These are phyloP conservation scores for Daphne laureola DNA, from an alignment of 441 rosid species.

Conservation along the genomic window DNA sequence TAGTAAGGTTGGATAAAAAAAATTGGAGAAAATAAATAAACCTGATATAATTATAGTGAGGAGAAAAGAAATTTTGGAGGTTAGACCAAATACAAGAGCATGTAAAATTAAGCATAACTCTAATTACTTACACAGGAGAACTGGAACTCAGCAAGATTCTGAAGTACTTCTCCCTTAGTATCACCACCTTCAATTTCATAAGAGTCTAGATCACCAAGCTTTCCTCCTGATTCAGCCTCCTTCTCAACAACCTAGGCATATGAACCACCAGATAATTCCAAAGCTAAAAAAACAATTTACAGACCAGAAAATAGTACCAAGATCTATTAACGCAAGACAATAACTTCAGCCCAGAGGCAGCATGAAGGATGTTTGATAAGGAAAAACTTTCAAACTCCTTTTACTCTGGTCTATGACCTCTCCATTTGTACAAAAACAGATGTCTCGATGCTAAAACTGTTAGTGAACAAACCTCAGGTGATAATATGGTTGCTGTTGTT, in stretches of 20 bases:
- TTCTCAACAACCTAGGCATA: slow-evolving; percentile 63
- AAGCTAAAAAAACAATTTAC: slow-evolving; percentile 6
- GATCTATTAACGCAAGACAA: not conserved
- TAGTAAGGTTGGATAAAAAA: too few species aligned
- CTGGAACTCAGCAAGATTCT: slow-evolving; percentile 90
- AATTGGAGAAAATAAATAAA: too few species aligned
- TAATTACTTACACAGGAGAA: slow-evolving; percentile 79
- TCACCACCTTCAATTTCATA: slow-evolving; percentile 98
- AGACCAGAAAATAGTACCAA: not conserved
- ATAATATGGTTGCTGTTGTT: slow-evolving; percentile 69
- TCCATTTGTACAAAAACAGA: too few species aligned
- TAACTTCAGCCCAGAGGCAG: too few species aligned
- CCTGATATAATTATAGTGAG: too few species aligned
- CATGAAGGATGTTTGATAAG: too few species aligned
- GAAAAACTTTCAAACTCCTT: too few species aligned
- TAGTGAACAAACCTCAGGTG: slow-evolving; percentile 60
- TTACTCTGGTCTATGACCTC: too few species aligned
- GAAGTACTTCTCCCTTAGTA: slow-evolving; percentile 82
- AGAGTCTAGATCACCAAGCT: slow-evolving; percentile 77
- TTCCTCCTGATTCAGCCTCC: slow-evolving; percentile 84
- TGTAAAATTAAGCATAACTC: too few species aligned
- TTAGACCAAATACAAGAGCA: too few species aligned
- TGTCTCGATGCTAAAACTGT: slow-evolving; percentile 2
- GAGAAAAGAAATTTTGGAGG: too few species aligned
- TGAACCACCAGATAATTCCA: slow-evolving; percentile 8